These are phyloP conservation scores for Rubia yunnanensis DNA, from an alignment of 257 asterid genomes.

Conservation along the genomic window DNA sequence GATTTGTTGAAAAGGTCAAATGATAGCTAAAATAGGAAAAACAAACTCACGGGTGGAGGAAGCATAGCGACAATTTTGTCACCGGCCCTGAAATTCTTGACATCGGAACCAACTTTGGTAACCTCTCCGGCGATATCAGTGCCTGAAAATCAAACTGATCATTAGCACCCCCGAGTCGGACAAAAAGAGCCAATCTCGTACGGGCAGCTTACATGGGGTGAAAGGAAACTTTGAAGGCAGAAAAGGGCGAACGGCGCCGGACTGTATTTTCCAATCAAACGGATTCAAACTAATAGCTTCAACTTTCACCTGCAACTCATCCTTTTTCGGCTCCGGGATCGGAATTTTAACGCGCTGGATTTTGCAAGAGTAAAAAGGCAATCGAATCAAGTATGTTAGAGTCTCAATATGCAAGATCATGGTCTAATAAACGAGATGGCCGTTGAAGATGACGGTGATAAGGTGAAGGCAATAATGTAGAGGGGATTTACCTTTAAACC, in stretches of 20 bases:
- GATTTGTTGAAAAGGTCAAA: too few species aligned
- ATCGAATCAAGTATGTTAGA: neutral
- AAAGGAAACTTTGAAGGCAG: constrained; percentile 38
- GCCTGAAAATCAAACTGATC: constrained; percentile 19
- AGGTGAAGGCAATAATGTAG: neutral
- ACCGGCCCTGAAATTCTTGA: constrained; percentile 37
- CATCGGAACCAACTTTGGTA: constrained; percentile 41
- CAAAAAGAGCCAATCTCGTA: neutral
- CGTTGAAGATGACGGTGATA: too few species aligned
- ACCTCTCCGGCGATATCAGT: constrained; percentile 63
- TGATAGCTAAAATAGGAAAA: too few species aligned
- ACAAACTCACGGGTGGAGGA: constrained; percentile 26
- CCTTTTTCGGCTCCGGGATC: constrained; percentile 44
- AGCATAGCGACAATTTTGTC: constrained; percentile 55
- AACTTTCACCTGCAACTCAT: constrained; percentile 55
- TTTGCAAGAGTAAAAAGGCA: neutral
- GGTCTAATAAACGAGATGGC: too few species aligned
- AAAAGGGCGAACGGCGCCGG: constrained; percentile 50
- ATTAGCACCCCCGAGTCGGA: neutral
- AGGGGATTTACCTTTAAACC: constrained; percentile 2
- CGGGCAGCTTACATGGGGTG: constrained; percentile 41
- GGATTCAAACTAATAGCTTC: constrained; percentile 68
- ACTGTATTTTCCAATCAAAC: constrained; percentile 52
- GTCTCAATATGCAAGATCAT: too few species aligned
- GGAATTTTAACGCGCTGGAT: constrained; percentile 59